A percentile compares a stretch with the other conserved stretches of the same genome.
These are phyloP conservation scores for Tephrocybe sp. DNA, from an alignment of 768 basidiomycete genomes.

Conservation along the genomic window DNA sequence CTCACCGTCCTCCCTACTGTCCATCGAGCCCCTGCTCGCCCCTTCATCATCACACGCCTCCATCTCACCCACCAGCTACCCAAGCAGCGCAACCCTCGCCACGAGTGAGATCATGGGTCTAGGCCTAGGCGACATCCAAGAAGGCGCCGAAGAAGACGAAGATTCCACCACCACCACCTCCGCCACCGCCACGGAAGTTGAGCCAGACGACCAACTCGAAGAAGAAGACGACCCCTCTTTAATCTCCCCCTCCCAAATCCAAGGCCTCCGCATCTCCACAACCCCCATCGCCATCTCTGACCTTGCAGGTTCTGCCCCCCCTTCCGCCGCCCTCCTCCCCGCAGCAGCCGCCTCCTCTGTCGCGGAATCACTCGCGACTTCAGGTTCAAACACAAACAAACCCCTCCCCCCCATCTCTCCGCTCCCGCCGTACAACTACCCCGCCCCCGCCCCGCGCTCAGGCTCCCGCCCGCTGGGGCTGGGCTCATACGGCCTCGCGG, in stretches of 20 bases:
- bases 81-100: constrained; percentile 14
- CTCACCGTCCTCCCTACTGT: constrained; percentile 18
- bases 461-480: constrained; percentile 11
- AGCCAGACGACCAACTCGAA: constrained; percentile 9
- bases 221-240: constrained; percentile 17
- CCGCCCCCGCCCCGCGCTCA: constrained; percentile 13
- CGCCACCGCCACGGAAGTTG: constrained; percentile 18
- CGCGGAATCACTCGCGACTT: no score
- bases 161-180: constrained; percentile 17
- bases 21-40: constrained; percentile 58
- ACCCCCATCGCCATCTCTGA: constrained; percentile 29
- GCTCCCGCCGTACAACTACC: constrained; percentile 22
- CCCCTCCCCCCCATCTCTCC: constrained; percentile 27
- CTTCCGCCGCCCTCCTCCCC: constrained; percentile 25
- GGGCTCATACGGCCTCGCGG: constrained; percentile 10
- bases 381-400: constrained; percentile 9
- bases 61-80: constrained; percentile 33
- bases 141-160: constrained; percentile 64
- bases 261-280: constrained; percentile 59
- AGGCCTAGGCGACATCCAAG: constrained; percentile 59
- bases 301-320: constrained; percentile 16
- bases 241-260: constrained; percentile 44
- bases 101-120: constrained; percentile 19
- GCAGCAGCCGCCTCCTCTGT: constrained; percentile 11
- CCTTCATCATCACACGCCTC: constrained; percentile 37